Evolutionary conservation across 139 green algal species (phyloP).

Genomic region (Trebouxia sp.): DNA sequence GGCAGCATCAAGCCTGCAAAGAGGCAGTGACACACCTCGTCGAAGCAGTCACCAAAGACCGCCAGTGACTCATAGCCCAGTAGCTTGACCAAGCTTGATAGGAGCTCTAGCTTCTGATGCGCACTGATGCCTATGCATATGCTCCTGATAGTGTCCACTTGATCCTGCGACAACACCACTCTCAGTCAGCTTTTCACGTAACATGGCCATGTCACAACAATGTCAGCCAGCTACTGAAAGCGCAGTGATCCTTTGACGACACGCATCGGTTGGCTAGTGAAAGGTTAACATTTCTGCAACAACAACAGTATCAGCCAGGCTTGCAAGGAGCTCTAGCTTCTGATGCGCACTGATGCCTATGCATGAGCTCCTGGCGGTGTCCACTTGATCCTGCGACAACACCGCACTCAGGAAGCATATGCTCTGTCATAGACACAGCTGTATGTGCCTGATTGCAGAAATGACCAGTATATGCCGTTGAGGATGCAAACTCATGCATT

Average conservation of each 20-base stretch:
- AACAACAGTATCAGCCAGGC: too few species aligned
- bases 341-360: constrained; percentile 77
- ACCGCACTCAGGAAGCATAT: too few species aligned
- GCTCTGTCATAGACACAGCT: too few species aligned
- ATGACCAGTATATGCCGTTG: too few species aligned
- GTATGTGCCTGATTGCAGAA: too few species aligned
- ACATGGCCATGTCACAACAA: background rate
- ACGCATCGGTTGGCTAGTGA: too few species aligned
- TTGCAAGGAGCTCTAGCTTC: constrained; percentile 84
- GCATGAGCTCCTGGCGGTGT: constrained; percentile 53
- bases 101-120: constrained; percentile 89
- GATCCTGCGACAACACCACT: constrained; percentile 44
- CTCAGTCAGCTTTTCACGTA: background rate
- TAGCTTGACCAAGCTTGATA: constrained; percentile 64
- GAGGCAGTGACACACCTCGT: constrained; percentile 56
- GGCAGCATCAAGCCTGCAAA: background rate
- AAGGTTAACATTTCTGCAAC: too few species aligned
- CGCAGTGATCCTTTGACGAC: too few species aligned
- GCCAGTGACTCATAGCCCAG: constrained; percentile 82
- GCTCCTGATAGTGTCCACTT: constrained; percentile 52
- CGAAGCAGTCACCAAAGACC: constrained; percentile 92
- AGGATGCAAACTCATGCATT: too few species aligned
- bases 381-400: constrained; percentile 27
- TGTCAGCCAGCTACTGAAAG: background rate
- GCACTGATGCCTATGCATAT: constrained; percentile 68